phyloP scores from a whole-genome alignment of 371 early-diverging fungal genomes.

The Mucor circinelloides region DNA sequence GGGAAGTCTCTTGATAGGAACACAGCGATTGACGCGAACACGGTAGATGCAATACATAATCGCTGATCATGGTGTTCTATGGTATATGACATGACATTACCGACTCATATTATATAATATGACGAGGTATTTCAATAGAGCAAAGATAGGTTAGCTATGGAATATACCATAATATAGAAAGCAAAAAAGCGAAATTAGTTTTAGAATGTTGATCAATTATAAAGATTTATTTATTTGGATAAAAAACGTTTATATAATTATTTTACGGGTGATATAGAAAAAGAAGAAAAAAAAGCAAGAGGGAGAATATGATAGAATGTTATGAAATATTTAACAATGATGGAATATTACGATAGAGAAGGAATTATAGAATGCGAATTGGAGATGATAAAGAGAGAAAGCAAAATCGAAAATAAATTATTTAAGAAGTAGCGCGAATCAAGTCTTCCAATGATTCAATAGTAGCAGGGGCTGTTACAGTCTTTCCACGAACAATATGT shows the following conservation, averaged over 20 bases:
- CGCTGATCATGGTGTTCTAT: no score
- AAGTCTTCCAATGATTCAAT: constrained; percentile 52
- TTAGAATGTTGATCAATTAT: no score
- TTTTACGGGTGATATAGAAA: not conserved
- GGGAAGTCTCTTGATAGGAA: no score
- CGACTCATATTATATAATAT: no score
- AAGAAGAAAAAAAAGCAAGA: not conserved
- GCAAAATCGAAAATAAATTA: not conserved
- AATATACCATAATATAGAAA: no score
- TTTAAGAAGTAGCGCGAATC: constrained; percentile 33
- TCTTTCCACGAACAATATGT: constrained; percentile 67
- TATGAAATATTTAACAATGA: not conserved
- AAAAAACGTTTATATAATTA: not conserved
- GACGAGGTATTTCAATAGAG: no score
- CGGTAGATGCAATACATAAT: no score
- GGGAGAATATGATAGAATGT: not conserved
- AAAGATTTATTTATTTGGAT: no score
- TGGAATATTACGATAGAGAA: not conserved
- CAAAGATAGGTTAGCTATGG: no score
- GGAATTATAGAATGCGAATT: not conserved
- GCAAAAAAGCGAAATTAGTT: no score
- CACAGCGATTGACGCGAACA: no score
- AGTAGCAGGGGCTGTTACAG: constrained; percentile 47
- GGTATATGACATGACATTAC: no score
- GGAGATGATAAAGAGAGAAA: not conserved